Conservation (phyloP, 169 alveolate genomes). For the Plasmodium vinckei region DNA sequence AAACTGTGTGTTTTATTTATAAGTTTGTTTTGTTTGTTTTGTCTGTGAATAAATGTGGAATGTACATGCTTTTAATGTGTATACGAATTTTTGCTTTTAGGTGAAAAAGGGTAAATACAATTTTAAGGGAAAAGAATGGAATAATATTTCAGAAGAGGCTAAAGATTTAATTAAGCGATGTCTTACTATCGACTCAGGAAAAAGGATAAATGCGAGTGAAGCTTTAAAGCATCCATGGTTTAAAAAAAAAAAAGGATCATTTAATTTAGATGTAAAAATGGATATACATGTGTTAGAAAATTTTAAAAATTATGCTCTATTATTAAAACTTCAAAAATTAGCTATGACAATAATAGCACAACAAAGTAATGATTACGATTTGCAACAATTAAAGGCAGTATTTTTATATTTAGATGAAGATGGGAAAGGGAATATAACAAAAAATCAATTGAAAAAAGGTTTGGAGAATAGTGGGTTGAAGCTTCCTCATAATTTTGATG, state of each 20-base stretch:
- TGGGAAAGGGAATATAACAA: conserved; percentile 81
- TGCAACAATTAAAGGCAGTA: conserved; percentile 77
- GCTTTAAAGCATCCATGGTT: conserved; percentile 92
- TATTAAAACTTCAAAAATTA: conserved; percentile 76
- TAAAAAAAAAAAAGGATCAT: conserved; percentile 45
- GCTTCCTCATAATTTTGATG: conserved; percentile 83
- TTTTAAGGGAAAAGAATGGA: conserved; percentile 92
- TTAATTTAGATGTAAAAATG: conserved; percentile 35
- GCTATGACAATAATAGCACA: conserved; percentile 84
- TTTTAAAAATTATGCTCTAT: conserved; percentile 48
- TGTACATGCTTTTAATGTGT: neutral
- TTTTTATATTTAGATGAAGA: conserved; percentile 79
- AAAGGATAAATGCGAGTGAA: conserved; percentile 89
- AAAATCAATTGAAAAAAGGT: conserved; percentile 77
- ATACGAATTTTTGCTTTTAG: conserved; percentile 13
- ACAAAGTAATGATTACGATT: conserved; percentile 80
- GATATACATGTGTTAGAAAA: conserved; percentile 70
- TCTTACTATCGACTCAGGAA: conserved; percentile 88
- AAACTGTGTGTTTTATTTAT: neutral
- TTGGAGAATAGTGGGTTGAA: conserved; percentile 76
- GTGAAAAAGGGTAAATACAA: conserved; percentile 87
- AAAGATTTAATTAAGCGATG: conserved; percentile 89
- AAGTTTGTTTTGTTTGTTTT: too few relatives aligned
- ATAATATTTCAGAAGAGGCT: conserved; percentile 89
- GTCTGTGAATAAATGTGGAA: neutral